phyloP scores from a whole-genome alignment of 2,329 filamentous ascomycete genomes.

The Bipolaris bicolor region DNA sequence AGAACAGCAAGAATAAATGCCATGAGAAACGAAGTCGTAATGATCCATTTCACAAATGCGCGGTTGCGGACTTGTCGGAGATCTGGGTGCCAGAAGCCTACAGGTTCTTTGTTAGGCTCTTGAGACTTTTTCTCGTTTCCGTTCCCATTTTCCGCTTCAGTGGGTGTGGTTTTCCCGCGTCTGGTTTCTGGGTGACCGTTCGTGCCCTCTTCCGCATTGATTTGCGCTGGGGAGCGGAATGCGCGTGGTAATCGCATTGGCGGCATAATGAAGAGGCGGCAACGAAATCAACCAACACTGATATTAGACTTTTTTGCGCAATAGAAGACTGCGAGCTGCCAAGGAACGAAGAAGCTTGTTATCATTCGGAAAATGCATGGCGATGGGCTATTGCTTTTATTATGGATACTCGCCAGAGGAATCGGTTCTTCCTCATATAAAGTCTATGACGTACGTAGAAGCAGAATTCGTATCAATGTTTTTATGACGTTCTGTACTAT shows the following conservation, averaged over 20 bases:
- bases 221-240: conserved; percentile 18
- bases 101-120: conserved; percentile 40
- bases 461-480: conserved; percentile 4
- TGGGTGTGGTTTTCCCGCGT: conserved; percentile 12
- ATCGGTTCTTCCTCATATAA: conserved; percentile 1
- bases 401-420: background rate
- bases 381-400: conserved; percentile 8
- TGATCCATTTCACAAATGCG: conserved; percentile 50
- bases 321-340: background rate
- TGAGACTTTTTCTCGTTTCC: conserved; percentile 5
- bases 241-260: conserved; percentile 16
- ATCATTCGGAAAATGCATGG: conserved; percentile 7
- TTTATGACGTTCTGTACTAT: conserved; percentile 14
- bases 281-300: background rate
- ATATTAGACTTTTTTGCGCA: background rate
- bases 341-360: conserved; percentile 6
- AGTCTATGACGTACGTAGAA: conserved; percentile 18
- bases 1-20: conserved; percentile 62
- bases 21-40: conserved; percentile 59
- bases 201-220: conserved; percentile 16
- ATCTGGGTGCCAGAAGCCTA: conserved; percentile 56
- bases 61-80: conserved; percentile 49
- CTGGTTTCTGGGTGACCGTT: conserved; percentile 14
- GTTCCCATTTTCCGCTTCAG: conserved; percentile 16
- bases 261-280: background rate